Evolutionary conservation across 2,329 filamentous ascomycete genomes (phyloP).

Genomic region (Colletotrichum paranaense): DNA sequence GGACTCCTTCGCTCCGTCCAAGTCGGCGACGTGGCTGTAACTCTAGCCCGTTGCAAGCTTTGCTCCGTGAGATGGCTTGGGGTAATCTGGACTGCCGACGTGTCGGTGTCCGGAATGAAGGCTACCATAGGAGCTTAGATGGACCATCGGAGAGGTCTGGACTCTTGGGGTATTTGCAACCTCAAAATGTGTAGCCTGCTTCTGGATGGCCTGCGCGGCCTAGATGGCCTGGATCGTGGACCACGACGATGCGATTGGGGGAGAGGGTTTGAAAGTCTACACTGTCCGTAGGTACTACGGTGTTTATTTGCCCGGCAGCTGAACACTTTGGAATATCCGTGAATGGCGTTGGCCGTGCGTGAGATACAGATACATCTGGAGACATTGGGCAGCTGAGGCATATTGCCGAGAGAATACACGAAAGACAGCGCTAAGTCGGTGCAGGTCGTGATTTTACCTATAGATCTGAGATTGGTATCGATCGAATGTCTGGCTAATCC

Average conservation of each 20-base stretch:
- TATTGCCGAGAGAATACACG: not conserved
- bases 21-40: slow-evolving; percentile 1
- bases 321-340: not conserved
- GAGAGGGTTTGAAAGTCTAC: not conserved
- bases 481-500: not conserved
- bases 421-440: not conserved
- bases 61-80: not conserved
- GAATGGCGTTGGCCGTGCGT: not conserved
- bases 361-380: not conserved
- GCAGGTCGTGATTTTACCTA: not conserved
- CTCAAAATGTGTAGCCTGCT: not conserved
- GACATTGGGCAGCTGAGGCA: not conserved
- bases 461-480: not conserved
- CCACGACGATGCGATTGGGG: not conserved
- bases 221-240: slow-evolving; percentile 8
- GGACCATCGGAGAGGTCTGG: slow-evolving; percentile 6
- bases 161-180: not conserved
- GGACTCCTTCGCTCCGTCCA: not conserved
- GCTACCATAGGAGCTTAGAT: not conserved
- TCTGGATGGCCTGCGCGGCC: not conserved
- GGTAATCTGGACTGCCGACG: not conserved
- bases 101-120: slow-evolving; percentile 1
- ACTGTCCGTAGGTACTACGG: not conserved
- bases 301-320: slow-evolving; percentile 4
- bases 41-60: not conserved